phyloP scores from a whole-genome alignment of 1,139 yeast species.

The Taiozyma onychis region DNA sequence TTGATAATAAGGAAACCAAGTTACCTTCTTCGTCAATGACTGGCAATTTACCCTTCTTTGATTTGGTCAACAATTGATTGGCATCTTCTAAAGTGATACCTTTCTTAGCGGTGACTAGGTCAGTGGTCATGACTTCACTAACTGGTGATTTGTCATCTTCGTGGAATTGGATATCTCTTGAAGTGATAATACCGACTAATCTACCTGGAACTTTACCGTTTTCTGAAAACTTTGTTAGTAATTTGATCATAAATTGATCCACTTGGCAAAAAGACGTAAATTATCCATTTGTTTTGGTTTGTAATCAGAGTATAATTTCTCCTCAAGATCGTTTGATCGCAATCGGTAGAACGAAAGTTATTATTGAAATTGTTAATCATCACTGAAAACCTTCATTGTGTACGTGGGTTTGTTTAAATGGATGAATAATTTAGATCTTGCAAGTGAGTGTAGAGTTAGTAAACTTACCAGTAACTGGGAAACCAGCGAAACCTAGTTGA shows the following conservation, averaged over 20 bases:
- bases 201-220: slow-evolving; percentile 84
- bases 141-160: slow-evolving; percentile 62
- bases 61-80: slow-evolving; percentile 81
- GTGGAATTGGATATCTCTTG: slow-evolving; percentile 95
- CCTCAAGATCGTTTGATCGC: slow-evolving; percentile 98
- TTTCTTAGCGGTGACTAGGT: slow-evolving; percentile 74
- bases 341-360: slow-evolving; percentile 99
- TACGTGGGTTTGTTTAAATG: neutral
- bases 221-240: slow-evolving; percentile 41
- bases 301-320: slow-evolving; percentile 32
- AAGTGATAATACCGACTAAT: slow-evolving; percentile 89
- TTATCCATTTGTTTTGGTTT: neutral
- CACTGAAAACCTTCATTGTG: slow-evolving; percentile 31
- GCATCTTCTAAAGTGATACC: slow-evolving; percentile 84
- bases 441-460: neutral
- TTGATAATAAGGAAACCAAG: slow-evolving; percentile 82
- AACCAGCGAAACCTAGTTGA: slow-evolving; percentile 86
- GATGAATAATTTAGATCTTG: neutral
- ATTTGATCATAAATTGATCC: neutral
- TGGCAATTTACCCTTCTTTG: slow-evolving; percentile 97
- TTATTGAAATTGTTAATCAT: slow-evolving; percentile 49
- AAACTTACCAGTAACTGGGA: slow-evolving; percentile 98
- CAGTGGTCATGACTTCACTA: slow-evolving; percentile 83
- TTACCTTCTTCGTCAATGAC: slow-evolving; percentile 74
- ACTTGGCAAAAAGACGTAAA: neutral